Percentiles rank a stretch among this genome's conserved stretches.
These are phyloP conservation scores for Saccharomycopsis phalli DNA, from an alignment of 1,139 yeast species.

Conservation along the genomic window DNA sequence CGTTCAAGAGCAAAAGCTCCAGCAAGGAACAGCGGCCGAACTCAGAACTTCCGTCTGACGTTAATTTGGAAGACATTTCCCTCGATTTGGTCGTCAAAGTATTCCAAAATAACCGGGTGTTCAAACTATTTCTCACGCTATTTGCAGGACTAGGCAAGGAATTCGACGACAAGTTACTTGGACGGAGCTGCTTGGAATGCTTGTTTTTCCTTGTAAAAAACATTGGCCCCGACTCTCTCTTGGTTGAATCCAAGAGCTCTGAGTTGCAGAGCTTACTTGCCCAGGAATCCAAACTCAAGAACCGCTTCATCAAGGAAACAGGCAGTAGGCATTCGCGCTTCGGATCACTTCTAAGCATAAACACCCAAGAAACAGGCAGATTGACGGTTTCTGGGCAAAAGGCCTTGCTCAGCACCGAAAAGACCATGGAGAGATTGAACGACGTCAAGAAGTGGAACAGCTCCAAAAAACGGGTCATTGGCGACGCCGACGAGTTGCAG, in stretches of 20 bases:
- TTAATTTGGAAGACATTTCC: constrained; percentile 59
- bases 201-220: constrained; percentile 56
- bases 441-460: constrained; percentile 58
- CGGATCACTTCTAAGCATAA: constrained; percentile 74
- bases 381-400: constrained; percentile 74
- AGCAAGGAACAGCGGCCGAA: constrained; percentile 2
- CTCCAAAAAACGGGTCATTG: constrained; percentile 8
- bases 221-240: constrained; percentile 29
- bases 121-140: constrained; percentile 61
- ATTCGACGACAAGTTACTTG: constrained; percentile 53
- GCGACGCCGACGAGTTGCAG: constrained; percentile 18
- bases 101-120: constrained; percentile 60
- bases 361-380: constrained; percentile 46
- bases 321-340: constrained; percentile 83
- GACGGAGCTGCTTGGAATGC: constrained; percentile 60
- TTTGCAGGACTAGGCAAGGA: constrained; percentile 57
- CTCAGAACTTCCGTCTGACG: constrained; percentile 44
- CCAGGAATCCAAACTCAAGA: constrained; percentile 49
- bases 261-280: constrained; percentile 47
- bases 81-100: constrained; percentile 47
- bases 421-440: constrained; percentile 54
- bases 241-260: constrained; percentile 22
- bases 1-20: neutral
- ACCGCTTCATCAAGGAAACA: constrained; percentile 40
- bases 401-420: constrained; percentile 41